A percentile compares a stretch with the other conserved stretches of the same genome.
These are phyloP conservation scores for Encephalitozoon cuniculi DNA, from an alignment of 371 early-diverging fungal genomes.

Conservation along the genomic window DNA sequence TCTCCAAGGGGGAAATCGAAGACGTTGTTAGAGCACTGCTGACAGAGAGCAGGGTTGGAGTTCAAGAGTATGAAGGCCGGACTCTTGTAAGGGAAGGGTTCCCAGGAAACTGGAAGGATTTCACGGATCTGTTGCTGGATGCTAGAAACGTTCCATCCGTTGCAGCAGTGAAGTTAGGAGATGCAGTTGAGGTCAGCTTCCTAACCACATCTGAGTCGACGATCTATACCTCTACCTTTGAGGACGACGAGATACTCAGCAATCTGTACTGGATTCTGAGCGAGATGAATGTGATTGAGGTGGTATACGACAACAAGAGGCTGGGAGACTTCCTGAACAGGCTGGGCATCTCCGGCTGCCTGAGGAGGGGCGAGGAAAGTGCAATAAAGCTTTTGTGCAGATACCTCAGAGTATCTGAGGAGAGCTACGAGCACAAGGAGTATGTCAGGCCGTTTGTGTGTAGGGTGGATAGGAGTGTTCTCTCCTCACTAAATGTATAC, in stretches of 20 bases:
- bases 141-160: conserved; percentile 32
- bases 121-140: conserved; percentile 52
- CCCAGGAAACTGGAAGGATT: conserved; percentile 58
- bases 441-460: conserved; percentile 13
- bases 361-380: conserved; percentile 17
- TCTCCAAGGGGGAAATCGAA: conserved; percentile 20
- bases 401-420: conserved; percentile 24
- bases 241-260: conserved; percentile 59
- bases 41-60: conserved; percentile 8
- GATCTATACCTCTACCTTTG: conserved; percentile 28
- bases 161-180: conserved; percentile 24
- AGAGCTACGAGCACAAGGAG: conserved; percentile 8
- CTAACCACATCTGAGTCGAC: conserved; percentile 24
- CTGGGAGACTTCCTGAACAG: conserved; percentile 11
- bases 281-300: conserved; percentile 54
- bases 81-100: conserved; percentile 41
- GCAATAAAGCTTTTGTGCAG: conserved; percentile 17
- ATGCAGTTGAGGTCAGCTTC: conserved; percentile 21
- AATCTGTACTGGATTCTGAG: conserved; percentile 44
- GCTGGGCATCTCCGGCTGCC: not conserved
- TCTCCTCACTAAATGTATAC: conserved; percentile 6
- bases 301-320: conserved; percentile 44
- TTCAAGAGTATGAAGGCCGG: conserved; percentile 56
- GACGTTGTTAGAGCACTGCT: conserved; percentile 25
- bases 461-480: not conserved